Conservation (phyloP, 2,329 filamentous ascomycete species). For the Ophiostoma ulmi region DNA sequence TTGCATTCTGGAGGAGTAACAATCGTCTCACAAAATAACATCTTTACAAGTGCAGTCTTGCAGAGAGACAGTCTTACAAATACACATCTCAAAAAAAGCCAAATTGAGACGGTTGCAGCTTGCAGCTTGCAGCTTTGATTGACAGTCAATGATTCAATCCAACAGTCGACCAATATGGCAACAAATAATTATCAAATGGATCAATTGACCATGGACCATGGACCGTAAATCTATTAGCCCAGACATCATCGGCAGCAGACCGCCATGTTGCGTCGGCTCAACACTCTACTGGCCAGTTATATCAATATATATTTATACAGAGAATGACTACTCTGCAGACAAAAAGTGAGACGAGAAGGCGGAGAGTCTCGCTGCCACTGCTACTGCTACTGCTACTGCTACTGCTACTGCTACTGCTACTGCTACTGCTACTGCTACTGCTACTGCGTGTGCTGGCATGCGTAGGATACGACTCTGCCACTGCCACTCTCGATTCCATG, state of each 20-base stretch:
- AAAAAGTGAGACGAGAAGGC: background rate
- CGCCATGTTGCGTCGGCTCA: too few relatives aligned
- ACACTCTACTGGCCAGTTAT: too few relatives aligned
- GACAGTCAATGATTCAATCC: background rate
- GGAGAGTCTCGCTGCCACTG: background rate
- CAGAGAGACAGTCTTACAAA: background rate
- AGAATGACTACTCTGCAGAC: background rate
- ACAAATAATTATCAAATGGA: too few relatives aligned
- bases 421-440: background rate
- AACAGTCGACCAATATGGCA: too few relatives aligned
- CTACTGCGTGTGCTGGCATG: slow-evolving; percentile 10
- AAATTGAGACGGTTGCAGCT: background rate
- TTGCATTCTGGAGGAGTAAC: too few relatives aligned
- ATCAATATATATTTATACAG: too few relatives aligned
- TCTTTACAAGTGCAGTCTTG: too few relatives aligned
- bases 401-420: background rate
- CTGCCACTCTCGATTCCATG: background rate
- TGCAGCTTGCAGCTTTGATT: background rate
- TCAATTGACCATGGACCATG: too few relatives aligned
- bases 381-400: background rate
- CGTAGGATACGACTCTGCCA: background rate
- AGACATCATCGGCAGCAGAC: too few relatives aligned
- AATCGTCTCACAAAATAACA: too few relatives aligned
- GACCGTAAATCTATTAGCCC: too few relatives aligned
- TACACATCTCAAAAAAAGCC: background rate